Percentiles rank a stretch among this genome's conserved stretches.
These are phyloP conservation scores for Camelina hispida DNA, from an alignment of 345 rosid species.

Conservation along the genomic window DNA sequence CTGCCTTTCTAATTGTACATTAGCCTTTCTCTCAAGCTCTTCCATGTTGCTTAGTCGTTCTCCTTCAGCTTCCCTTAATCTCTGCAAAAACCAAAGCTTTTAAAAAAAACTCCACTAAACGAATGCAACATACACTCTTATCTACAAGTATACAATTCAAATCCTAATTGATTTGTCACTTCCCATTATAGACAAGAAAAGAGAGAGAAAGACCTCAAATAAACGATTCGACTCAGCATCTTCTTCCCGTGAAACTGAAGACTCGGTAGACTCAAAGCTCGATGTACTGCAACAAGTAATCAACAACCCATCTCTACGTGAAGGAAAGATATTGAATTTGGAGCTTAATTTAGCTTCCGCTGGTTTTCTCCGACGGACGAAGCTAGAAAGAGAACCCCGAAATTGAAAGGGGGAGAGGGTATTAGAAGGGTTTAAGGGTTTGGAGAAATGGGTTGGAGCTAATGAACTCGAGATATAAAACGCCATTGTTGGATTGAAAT, in stretches of 20 bases:
- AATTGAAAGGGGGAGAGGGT: constrained; percentile 39
- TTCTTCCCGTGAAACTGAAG: constrained; percentile 42
- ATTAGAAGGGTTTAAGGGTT: constrained; percentile 44
- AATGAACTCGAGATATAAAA: constrained; percentile 51
- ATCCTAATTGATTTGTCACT: not conserved
- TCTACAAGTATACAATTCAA: not conserved
- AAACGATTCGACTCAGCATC: constrained; percentile 59
- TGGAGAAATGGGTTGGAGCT: constrained; percentile 44
- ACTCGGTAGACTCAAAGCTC: constrained; percentile 47
- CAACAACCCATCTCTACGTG: constrained; percentile 36
- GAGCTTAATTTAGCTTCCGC: constrained; percentile 32
- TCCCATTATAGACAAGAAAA: constrained; percentile 8
- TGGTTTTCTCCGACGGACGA: constrained; percentile 32
- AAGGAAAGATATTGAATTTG: constrained; percentile 9
- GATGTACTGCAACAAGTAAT: constrained; percentile 43
- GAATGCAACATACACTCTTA: not conserved
- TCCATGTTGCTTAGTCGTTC: constrained; percentile 67
- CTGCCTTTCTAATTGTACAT: constrained; percentile 87
- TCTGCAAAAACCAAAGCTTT: constrained; percentile 48
- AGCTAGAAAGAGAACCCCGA: constrained; percentile 33
- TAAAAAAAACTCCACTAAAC: not conserved
- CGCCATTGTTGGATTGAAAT: constrained; percentile 45
- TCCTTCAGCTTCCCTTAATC: constrained; percentile 69
- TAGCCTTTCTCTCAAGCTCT: constrained; percentile 77
- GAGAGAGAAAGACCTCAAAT: constrained; percentile 54